These are phyloP conservation scores for Boletus pseudopeckii DNA, from an alignment of 768 basidiomycete species.

Conservation along the genomic window DNA sequence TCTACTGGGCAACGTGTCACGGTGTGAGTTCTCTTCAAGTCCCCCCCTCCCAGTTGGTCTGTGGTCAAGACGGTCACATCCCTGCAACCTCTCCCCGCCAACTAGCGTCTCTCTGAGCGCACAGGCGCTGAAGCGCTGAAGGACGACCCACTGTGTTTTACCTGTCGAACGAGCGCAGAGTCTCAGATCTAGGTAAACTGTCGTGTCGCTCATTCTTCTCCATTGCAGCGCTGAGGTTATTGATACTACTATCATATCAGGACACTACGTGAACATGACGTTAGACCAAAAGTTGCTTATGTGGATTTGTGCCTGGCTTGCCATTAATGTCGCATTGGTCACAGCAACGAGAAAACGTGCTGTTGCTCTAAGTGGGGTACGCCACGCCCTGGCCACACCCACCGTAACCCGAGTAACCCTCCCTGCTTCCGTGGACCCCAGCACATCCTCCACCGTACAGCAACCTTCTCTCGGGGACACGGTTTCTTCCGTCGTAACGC, in stretches of 20 bases:
- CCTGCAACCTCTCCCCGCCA: neutral
- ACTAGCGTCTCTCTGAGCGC: neutral
- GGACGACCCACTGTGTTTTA: neutral
- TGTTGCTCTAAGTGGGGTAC: conserved; percentile 19
- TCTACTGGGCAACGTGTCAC: neutral
- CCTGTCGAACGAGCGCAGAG: neutral
- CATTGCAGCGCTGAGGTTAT: neutral
- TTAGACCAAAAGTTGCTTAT: conserved; percentile 7
- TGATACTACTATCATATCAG: neutral
- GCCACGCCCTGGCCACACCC: conserved; percentile 7
- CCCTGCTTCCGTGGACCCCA: neutral
- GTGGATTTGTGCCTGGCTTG: conserved; percentile 6
- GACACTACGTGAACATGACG: conserved; percentile 5
- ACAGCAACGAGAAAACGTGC: conserved; percentile 15
- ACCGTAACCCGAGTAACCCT: neutral
- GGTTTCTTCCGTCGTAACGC: neutral
- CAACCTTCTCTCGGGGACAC: neutral
- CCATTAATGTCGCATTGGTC: conserved; percentile 4
- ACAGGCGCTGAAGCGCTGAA: neutral
- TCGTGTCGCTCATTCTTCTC: neutral
- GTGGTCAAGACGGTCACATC: neutral
- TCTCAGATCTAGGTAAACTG: neutral
- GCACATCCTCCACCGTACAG: too few species aligned
- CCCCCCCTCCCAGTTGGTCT: neutral
- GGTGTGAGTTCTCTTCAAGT: neutral